Evolutionary conservation across 2,329 filamentous ascomycete genomes (phyloP).

Genomic region (Fusarium nanum): DNA sequence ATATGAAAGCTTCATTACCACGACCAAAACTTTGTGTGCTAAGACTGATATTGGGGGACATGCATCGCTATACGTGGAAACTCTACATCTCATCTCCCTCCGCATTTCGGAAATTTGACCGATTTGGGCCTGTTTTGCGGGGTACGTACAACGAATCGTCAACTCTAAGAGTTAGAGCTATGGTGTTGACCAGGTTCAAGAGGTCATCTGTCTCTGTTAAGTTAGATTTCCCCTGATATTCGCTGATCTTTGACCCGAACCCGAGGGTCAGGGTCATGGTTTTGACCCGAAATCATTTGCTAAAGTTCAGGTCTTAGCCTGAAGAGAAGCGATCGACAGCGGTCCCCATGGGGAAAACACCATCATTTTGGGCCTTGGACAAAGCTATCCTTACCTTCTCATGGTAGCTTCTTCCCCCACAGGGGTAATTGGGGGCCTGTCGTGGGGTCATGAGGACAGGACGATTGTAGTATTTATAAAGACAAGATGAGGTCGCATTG

Average conservation of each 20-base stretch:
- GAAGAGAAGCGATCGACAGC: constrained; percentile 35
- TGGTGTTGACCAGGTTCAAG: constrained; percentile 11
- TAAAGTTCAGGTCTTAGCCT: constrained; percentile 30
- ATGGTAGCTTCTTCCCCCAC: constrained; percentile 40
- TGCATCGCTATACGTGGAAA: constrained; percentile 41
- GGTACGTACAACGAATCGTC: constrained; percentile 9
- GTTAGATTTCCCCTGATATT: constrained; percentile 23
- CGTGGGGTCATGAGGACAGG: constrained; percentile 31
- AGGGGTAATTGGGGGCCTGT: constrained; percentile 38
- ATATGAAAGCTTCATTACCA: neutral
- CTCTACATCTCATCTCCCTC: constrained; percentile 20
- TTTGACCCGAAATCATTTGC: constrained; percentile 22
- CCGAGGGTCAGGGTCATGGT: constrained; percentile 23
- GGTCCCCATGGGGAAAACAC: constrained; percentile 43
- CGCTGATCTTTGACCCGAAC: constrained; percentile 39
- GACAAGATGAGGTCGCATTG: constrained; percentile 14
- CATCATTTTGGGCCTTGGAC: constrained; percentile 17
- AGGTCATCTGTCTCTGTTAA: constrained; percentile 21
- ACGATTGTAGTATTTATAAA: constrained; percentile 26
- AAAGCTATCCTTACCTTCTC: constrained; percentile 27
- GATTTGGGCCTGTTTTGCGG: constrained; percentile 28
- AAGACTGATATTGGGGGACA: constrained; percentile 3
- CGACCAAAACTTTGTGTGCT: neutral
- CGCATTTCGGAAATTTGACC: constrained; percentile 27
- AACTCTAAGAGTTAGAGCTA: constrained; percentile 6